Percentiles rank a stretch among this genome's conserved stretches.
These are phyloP conservation scores for Penicillium expansum DNA, from an alignment of 2,329 filamentous ascomycete species.

Conservation along the genomic window DNA sequence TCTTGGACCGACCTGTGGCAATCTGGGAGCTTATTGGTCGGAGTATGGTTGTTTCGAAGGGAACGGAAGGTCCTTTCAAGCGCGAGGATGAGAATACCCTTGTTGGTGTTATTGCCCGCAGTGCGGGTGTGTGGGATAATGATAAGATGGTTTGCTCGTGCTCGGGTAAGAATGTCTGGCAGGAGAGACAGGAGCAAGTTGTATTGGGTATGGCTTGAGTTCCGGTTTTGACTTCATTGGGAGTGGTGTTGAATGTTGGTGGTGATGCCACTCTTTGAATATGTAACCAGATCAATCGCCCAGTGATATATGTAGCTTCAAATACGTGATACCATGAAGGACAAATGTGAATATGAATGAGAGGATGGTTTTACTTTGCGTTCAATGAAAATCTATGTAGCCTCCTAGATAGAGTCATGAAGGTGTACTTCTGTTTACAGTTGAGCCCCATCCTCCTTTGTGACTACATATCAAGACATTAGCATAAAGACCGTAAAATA, in stretches of 20 bases:
- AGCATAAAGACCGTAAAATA: background rate
- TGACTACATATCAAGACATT: background rate
- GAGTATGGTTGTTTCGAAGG: slow-evolving; percentile 80
- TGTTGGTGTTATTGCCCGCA: slow-evolving; percentile 90
- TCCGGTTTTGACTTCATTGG: background rate
- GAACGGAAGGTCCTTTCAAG: slow-evolving; percentile 58
- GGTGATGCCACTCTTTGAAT: background rate
- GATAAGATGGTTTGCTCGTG: slow-evolving; percentile 98
- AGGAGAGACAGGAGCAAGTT: slow-evolving; percentile 88
- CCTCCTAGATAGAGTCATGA: background rate
- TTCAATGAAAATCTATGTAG: background rate
- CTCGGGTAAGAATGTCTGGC: slow-evolving; percentile 96
- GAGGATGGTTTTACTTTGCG: background rate
- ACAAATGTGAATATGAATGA: background rate
- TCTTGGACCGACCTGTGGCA: slow-evolving; percentile 77
- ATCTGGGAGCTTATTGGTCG: slow-evolving; percentile 97
- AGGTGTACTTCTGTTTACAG: no score
- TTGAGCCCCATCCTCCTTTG: background rate
- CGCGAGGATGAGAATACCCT: slow-evolving; percentile 80
- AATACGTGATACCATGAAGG: background rate
- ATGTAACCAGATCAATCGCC: background rate
- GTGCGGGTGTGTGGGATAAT: slow-evolving; percentile 98
- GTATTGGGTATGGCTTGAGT: slow-evolving; percentile 81
- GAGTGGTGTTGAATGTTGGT: background rate
- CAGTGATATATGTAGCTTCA: background rate